phyloP scores from a whole-genome alignment of 257 asterid species.

The Perilla frutescens region DNA sequence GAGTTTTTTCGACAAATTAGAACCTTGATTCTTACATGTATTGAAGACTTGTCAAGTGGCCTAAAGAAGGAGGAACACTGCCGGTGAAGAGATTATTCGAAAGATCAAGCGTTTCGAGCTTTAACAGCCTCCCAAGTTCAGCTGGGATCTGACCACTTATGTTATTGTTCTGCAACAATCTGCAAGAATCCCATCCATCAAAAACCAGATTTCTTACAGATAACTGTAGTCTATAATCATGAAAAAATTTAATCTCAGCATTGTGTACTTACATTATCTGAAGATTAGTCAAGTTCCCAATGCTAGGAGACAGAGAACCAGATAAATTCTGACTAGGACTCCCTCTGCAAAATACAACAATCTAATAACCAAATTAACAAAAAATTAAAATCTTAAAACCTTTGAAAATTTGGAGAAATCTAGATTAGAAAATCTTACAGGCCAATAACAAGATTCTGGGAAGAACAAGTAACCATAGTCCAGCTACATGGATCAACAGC shows the following conservation, averaged over 20 bases:
- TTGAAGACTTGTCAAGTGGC: slow-evolving; percentile 62
- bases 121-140: slow-evolving; percentile 74
- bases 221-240: slow-evolving; percentile 9
- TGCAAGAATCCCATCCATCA: slow-evolving; percentile 39
- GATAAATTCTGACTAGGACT: slow-evolving; percentile 93
- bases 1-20: neutral
- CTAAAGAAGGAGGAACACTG: slow-evolving; percentile 70
- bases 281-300: slow-evolving; percentile 89
- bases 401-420: slow-evolving; percentile 2
- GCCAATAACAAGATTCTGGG: slow-evolving; percentile 86
- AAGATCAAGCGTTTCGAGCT: slow-evolving; percentile 91
- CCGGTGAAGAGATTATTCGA: slow-evolving; percentile 76
- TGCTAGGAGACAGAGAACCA: slow-evolving; percentile 86
- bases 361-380: slow-evolving; percentile 43
- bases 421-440: slow-evolving; percentile 58
- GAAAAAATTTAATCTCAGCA: neutral
- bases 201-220: neutral
- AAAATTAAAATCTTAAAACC: neutral
- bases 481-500: slow-evolving; percentile 99
- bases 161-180: slow-evolving; percentile 89
- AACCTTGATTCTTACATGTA: slow-evolving; percentile 68
- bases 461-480: slow-evolving; percentile 96
- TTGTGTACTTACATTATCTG: slow-evolving; percentile 72
- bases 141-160: slow-evolving; percentile 78
- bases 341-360: slow-evolving; percentile 75